A percentile compares a stretch with the other conserved stretches of the same genome.
phyloP scores from a whole-genome alignment of 345 rosid species.

The Bruguiera sexangula region DNA sequence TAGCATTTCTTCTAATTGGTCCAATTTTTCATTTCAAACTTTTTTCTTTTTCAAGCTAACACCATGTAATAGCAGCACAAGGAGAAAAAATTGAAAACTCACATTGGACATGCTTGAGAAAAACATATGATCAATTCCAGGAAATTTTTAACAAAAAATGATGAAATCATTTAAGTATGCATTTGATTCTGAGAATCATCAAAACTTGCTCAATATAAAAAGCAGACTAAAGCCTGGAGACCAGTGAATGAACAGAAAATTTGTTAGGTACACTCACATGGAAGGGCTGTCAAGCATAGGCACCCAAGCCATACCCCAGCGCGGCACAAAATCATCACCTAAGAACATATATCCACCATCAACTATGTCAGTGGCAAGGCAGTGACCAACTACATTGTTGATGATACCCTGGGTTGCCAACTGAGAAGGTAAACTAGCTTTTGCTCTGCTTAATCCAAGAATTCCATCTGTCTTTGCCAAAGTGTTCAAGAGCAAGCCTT shows the following conservation, averaged over 20 bases:
- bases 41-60: not conserved
- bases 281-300: slow-evolving; percentile 61
- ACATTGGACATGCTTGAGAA: not conserved
- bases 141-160: too few relatives aligned
- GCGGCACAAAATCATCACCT: slow-evolving; percentile 78
- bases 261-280: slow-evolving; percentile 45
- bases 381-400: slow-evolving; percentile 82
- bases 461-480: slow-evolving; percentile 82
- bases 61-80: not conserved
- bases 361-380: slow-evolving; percentile 55
- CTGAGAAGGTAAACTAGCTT: slow-evolving; percentile 90
- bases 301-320: slow-evolving; percentile 75
- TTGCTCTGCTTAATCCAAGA: slow-evolving; percentile 80
- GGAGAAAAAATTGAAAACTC: not conserved
- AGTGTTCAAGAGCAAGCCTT: slow-evolving; percentile 67
- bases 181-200: not conserved
- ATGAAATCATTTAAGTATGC: not conserved
- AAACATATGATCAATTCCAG: too few relatives aligned
- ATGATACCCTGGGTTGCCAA: slow-evolving; percentile 76
- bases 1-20: not conserved
- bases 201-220: not conserved
- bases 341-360: slow-evolving; percentile 83
- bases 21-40: too few relatives aligned
- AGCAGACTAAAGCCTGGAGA: not conserved
- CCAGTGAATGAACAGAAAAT: slow-evolving; percentile 12